Evolutionary conservation across 441 rosid species (phyloP).

Genomic region (Pelargonium exstipulatum): DNA sequence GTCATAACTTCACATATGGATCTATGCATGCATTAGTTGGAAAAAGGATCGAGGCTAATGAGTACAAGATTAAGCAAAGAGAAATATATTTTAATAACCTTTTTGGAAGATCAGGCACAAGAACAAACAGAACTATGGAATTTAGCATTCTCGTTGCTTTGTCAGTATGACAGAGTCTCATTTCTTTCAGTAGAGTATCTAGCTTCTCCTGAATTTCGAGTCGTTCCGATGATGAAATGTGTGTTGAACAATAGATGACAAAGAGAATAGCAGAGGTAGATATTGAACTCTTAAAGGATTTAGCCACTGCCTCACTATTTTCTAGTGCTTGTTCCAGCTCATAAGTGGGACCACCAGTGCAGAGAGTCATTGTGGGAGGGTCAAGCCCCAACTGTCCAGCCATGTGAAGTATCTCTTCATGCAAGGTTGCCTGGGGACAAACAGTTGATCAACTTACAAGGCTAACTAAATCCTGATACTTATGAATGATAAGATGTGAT

Average conservation of each 20-base stretch:
- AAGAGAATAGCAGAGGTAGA: constrained; percentile 57
- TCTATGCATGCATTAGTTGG: neutral
- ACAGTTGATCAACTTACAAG: constrained; percentile 12
- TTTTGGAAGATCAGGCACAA: constrained; percentile 84
- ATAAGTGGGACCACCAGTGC: constrained; percentile 50
- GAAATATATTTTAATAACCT: constrained; percentile 37
- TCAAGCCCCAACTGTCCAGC: constrained; percentile 96
- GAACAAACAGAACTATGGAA: constrained; percentile 58
- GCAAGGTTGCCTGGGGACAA: constrained; percentile 73
- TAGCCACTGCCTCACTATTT: constrained; percentile 92
- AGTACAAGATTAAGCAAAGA: neutral
- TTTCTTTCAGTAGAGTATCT: constrained; percentile 40
- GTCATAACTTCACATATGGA: neutral
- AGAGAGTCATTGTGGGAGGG: constrained; percentile 77
- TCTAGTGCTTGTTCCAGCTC: constrained; percentile 75
- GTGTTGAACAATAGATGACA: constrained; percentile 64
- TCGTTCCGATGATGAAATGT: constrained; percentile 51
- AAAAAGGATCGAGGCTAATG: neutral
- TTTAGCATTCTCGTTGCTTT: constrained; percentile 33
- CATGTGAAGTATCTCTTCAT: constrained; percentile 73
- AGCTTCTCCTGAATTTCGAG: constrained; percentile 51
- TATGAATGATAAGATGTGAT: neutral
- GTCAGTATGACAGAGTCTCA: constrained; percentile 34
- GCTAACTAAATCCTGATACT: neutral
- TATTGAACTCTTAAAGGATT: constrained; percentile 61